Evolutionary conservation across 768 basidiomycete species (phyloP), one percentile per base, ranked within the genome.

Genomic region (Auriculariales sp.): DNA sequence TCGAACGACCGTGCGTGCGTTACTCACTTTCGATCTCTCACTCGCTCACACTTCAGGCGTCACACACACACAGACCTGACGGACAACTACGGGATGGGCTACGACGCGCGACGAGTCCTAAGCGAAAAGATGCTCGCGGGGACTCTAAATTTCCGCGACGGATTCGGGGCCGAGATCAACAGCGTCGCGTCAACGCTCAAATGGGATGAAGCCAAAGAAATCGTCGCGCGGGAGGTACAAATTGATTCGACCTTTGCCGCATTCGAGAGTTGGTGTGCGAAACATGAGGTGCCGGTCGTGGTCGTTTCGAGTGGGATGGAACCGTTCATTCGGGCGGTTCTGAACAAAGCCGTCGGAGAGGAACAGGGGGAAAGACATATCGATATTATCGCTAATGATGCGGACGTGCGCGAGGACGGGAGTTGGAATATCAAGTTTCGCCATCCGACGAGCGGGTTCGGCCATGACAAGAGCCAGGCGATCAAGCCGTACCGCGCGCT

Each of bases 251-350:
- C 92, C 15, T 99, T 99, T 72, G 82, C 81, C 60, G 73, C 77
- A 2, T 98, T 97, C 65, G 81, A 84, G 64, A 65, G 69, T 15
- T 98, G 83, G 79, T 93, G 89, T 66, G 83, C 85, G 58, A 65
- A 64, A 2, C 70, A 78, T 42, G 81, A 82, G 55, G 75, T 98
- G 42, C 95, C 95, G 11, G 74, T 95, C 53, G 82, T 94, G 53
- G 88, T 97, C 61, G 89, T 95, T 35, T 95, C 93, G 3, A 90
- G 88, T 55, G 93, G 92, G 22, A 95, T 95, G 92, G 81, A 81
- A 9, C 92, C 93, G 11, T 75, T 87, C 55, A 97, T 99, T 57
- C 85, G 89, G 34, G 88, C 88, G 0, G 84, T 95, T 4, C 74
- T 97, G n/a, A 77, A 79, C 42, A 82, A 79, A 54, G 78, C 92